phyloP scores from a whole-genome alignment of 768 basidiomycete species.

The Galerina marginata region DNA sequence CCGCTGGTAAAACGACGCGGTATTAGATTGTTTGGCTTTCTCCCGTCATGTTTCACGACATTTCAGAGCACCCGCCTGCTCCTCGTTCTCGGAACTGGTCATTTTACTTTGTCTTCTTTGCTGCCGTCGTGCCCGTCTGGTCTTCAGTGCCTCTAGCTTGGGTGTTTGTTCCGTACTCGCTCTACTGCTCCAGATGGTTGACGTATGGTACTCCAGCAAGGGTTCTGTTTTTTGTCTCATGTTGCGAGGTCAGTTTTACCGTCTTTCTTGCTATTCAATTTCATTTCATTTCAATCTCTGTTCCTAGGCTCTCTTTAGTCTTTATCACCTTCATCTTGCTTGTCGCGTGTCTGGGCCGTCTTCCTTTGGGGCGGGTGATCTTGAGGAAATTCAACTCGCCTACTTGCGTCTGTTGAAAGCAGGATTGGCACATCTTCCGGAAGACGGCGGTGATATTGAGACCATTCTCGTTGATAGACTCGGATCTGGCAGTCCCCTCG shows the following conservation, averaged over 20 bases:
- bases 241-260: constrained; percentile 58
- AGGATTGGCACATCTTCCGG: constrained; percentile 62
- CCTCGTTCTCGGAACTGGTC: constrained; percentile 47
- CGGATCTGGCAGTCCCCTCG: constrained; percentile 68
- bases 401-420: constrained; percentile 68
- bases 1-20: too few relatives aligned
- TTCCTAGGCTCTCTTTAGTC: constrained; percentile 67
- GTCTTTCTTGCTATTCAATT: neutral
- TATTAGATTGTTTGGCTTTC: too few relatives aligned
- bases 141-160: constrained; percentile 67
- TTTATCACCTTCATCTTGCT: constrained; percentile 63
- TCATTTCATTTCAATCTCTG: neutral
- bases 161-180: constrained; percentile 60
- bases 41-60: constrained; percentile 37
- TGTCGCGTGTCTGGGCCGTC: constrained; percentile 52
- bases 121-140: constrained; percentile 68
- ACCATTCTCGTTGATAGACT: constrained; percentile 50
- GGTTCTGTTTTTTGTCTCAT: constrained; percentile 51
- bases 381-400: constrained; percentile 60
- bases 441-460: constrained; percentile 61
- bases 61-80: constrained; percentile 43
- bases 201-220: constrained; percentile 43
- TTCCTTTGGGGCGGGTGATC: constrained; percentile 49
- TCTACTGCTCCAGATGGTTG: constrained; percentile 52
- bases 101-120: constrained; percentile 64